Conservation (phyloP, 331 rosid genomes). For the Rosa hybrid region DNA sequence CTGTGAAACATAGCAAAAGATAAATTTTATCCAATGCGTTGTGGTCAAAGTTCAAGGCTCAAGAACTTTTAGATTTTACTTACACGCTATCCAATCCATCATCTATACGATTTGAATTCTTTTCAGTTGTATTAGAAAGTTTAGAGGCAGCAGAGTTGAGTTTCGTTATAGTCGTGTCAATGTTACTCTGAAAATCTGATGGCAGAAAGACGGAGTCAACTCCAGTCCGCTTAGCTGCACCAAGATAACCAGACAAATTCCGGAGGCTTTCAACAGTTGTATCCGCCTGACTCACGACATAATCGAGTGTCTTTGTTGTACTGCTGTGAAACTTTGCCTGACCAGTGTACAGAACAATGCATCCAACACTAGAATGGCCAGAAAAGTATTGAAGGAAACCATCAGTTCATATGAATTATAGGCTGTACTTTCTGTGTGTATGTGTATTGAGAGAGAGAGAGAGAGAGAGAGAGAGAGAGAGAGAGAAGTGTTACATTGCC, state of each 20-base stretch:
- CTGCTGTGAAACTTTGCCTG: slow-evolving; percentile 48
- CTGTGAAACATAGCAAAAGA: slow-evolving; percentile 36
- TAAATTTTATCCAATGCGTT: slow-evolving; percentile 1
- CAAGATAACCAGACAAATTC: slow-evolving; percentile 40
- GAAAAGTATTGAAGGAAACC: not conserved
- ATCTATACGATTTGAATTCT: slow-evolving; percentile 23
- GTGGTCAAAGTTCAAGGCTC: not conserved
- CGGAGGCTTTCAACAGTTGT: slow-evolving; percentile 34
- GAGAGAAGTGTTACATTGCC: slow-evolving; percentile 39
- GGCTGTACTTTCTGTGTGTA: not conserved
- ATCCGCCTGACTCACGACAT: slow-evolving; percentile 34
- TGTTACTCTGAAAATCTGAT: slow-evolving; percentile 32
- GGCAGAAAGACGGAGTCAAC: slow-evolving; percentile 46
- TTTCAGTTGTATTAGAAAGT: slow-evolving; percentile 23
- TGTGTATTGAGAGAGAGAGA: not conserved
- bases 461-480: not conserved
- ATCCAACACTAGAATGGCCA: slow-evolving; percentile 41
- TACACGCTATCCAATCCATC: slow-evolving; percentile 35
- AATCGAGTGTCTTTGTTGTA: slow-evolving; percentile 20
- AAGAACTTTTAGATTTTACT: slow-evolving; percentile 16
- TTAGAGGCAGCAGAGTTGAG: slow-evolving; percentile 31
- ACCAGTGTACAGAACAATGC: slow-evolving; percentile 43
- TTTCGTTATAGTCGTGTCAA: slow-evolving; percentile 32
- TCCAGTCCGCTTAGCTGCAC: slow-evolving; percentile 49
- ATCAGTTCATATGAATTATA: not conserved